These are phyloP conservation scores for Andrographis paniculata DNA, from an alignment of 305 asterid genomes.

Conservation along the genomic window DNA sequence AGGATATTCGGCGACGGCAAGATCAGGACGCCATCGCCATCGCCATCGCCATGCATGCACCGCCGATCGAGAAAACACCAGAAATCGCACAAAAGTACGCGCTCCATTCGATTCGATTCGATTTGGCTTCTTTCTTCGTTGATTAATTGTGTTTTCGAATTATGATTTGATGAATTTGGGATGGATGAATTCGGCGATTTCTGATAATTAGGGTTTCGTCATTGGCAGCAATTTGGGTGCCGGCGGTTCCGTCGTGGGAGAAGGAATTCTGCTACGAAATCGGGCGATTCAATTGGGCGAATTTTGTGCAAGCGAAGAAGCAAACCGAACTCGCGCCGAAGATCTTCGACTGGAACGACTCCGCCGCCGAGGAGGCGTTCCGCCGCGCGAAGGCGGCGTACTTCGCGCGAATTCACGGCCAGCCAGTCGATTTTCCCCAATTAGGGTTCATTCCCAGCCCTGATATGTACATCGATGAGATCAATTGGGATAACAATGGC, in stretches of 20 bases:
- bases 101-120: neutral
- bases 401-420: constrained; percentile 11
- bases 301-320: constrained; percentile 18
- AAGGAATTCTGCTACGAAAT: constrained; percentile 19
- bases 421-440: neutral
- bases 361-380: constrained; percentile 22
- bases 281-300: constrained; percentile 19
- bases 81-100: neutral
- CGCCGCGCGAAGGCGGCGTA: constrained; percentile 9
- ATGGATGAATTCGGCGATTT: neutral
- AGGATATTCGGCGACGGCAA: neutral
- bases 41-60: constrained; percentile 3
- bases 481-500: neutral
- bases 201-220: neutral
- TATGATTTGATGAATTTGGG: neutral
- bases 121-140: neutral
- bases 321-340: neutral
- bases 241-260: constrained; percentile 27
- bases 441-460: neutral
- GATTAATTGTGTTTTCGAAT: neutral
- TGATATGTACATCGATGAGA: constrained; percentile 21
- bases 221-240: constrained; percentile 22
- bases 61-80: neutral
- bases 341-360: constrained; percentile 21
- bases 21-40: neutral